Base-by-base conservation (phyloP, 495 filamentous ascomycete genomes). In the Aspergillus saccharolyticus region DNA sequence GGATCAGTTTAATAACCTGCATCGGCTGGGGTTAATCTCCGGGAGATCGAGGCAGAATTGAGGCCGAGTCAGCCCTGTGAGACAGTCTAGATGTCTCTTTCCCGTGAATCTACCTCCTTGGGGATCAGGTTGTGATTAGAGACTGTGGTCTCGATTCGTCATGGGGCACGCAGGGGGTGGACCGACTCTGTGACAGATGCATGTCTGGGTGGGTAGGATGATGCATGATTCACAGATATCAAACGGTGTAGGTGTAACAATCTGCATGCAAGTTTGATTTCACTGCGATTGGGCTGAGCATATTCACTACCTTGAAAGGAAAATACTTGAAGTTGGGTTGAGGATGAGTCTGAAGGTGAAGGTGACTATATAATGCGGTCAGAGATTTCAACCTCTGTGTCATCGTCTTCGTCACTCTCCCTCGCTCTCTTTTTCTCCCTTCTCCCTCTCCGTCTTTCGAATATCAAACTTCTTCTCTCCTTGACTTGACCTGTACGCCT, bases 261-360 rank as follows among this genome's bases (percentile, higher is more conserved):
- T 5, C 2, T 12, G 33, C 33, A 30, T 48, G 43, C 25, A 53
- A 48, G 56, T 58, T 58, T 53, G 56, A 53, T 58, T 43, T 44
- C 30, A 53, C 56, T 53, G 56, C 42, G 25, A 45, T 12, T 15
- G 33, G 12, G 25, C 33, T 15, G 33, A 39, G n/a, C 33, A 39
- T 12, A 25, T 58, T 50, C 33, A 53, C 21, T 52, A 33, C 10
- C 10, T 4, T 10, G 25, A 10, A n/a, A 57, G 42, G n/a, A n/a
- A 50, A 4, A 3, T 42, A 45, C 30, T 52, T 21, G 28, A 42
- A 4, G 4, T n/a, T 33, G 18, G 17, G 21, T 10, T 43, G 51
- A 21, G 30, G 42, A 42, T 53, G 28, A 42, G 30, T 5, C 14
- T 39, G 7, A 28, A 28, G 7, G 6, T 39, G 12, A 12, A 5